Evolutionary conservation across 805 yeast species (phyloP).

Genomic region (Metschnikowia chrysomelidarum): DNA sequence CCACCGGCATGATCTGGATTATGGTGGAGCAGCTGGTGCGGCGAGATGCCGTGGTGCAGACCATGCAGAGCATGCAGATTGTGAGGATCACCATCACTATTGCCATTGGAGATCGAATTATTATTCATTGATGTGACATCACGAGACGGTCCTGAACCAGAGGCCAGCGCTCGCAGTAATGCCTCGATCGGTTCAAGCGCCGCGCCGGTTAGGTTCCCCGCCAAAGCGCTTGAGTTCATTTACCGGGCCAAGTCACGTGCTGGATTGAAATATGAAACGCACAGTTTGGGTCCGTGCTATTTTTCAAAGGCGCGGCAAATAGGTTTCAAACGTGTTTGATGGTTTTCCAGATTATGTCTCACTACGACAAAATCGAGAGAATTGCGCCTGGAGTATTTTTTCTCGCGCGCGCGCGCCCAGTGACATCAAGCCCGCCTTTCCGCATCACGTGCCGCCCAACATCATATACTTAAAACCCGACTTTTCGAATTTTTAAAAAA

Average conservation of each 20-base stretch:
- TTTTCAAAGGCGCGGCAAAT: too few species aligned
- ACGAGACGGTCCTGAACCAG: slow-evolving; percentile 10
- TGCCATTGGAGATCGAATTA: slow-evolving; percentile 3
- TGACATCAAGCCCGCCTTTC: slow-evolving; percentile 7
- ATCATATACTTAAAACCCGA: too few species aligned
- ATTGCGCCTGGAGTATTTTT: too few species aligned
- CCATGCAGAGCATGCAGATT: slow-evolving; percentile 4
- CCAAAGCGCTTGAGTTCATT: slow-evolving; percentile 18
- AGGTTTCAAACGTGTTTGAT: too few species aligned
- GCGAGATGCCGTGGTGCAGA: slow-evolving; percentile 14
- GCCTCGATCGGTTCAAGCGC: slow-evolving; percentile 18
- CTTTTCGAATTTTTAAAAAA: too few species aligned
- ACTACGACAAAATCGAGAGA: too few species aligned
- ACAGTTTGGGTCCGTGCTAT: too few species aligned
- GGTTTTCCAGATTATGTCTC: too few species aligned
- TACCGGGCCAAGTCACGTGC: too few species aligned
- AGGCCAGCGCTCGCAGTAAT: slow-evolving; percentile 14
- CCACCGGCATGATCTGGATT: slow-evolving; percentile 6
- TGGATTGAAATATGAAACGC: too few species aligned
- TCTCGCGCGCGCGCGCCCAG: too few species aligned
- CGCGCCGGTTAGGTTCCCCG: slow-evolving; percentile 13
- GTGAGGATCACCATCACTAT: slow-evolving; percentile 6
- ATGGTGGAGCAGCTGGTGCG: slow-evolving; percentile 11
- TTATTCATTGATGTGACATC: slow-evolving; percentile 13
- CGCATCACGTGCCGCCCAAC: too few species aligned